A percentile compares a stretch with the other conserved stretches of the same genome.
These are phyloP conservation scores for Aureobasidium lini DNA, from an alignment of 2,329 filamentous ascomycete genomes.

Conservation along the genomic window DNA sequence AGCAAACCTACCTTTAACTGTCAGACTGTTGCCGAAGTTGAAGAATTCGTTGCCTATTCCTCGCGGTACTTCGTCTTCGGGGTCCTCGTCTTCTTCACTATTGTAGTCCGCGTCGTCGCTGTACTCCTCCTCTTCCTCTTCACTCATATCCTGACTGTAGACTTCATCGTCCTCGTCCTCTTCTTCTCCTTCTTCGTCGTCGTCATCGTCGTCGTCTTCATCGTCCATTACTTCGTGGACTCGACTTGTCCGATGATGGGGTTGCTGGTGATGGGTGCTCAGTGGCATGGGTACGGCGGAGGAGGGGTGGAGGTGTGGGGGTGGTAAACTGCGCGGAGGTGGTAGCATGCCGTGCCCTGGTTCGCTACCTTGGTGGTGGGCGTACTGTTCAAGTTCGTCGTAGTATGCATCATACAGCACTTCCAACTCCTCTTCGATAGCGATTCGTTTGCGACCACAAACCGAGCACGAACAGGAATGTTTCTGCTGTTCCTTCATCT, in stretches of 20 bases:
- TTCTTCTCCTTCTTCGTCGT: slow-evolving; percentile 48
- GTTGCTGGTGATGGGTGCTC: slow-evolving; percentile 51
- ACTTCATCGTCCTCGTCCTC: slow-evolving; percentile 50
- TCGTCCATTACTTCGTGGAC: slow-evolving; percentile 62
- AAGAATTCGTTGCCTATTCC: slow-evolving; percentile 69
- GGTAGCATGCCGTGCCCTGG: slow-evolving; percentile 63
- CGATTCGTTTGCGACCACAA: slow-evolving; percentile 89
- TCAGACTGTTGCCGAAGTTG: slow-evolving; percentile 94
- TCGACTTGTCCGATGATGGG: slow-evolving; percentile 63
- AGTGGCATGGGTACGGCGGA: slow-evolving; percentile 48
- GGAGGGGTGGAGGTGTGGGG: slow-evolving; percentile 31
- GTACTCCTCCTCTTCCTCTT: slow-evolving; percentile 53
- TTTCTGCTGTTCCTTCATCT: slow-evolving; percentile 99
- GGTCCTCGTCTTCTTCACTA: slow-evolving; percentile 53
- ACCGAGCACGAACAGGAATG: slow-evolving; percentile 98
- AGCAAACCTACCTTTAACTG: slow-evolving; percentile 64
- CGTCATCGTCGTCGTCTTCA: slow-evolving; percentile 46
- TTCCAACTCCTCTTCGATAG: slow-evolving; percentile 96
- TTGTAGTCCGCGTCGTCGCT: slow-evolving; percentile 36
- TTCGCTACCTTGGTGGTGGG: slow-evolving; percentile 63
- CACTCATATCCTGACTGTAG: slow-evolving; percentile 33
- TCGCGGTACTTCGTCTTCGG: slow-evolving; percentile 48
- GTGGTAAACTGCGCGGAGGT: slow-evolving; percentile 44
- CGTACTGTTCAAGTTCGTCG: slow-evolving; percentile 94
- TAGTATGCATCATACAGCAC: slow-evolving; percentile 98